Base-by-base conservation (phyloP, 768 basidiomycete genomes). In the Mycena pura region DNA sequence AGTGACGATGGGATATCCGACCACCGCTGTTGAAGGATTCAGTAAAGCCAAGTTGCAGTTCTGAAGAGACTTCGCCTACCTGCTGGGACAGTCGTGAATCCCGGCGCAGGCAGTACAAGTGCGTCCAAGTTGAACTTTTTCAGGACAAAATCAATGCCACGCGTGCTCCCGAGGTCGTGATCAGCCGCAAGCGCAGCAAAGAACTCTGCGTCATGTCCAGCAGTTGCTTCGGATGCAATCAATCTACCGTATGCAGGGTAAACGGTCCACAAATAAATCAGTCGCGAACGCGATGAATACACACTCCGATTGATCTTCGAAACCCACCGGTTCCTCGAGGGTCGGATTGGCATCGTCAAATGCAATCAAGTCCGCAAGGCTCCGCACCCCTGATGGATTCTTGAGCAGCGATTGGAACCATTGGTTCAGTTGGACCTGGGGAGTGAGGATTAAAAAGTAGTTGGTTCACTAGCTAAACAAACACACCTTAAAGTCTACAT, bases 1-100 rank as follows among this genome's bases (percentile, higher is more conserved):
- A 22, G 88, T 87, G 34, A 88, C 76, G 52, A 88, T 85, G 2
- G 88, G 88, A 64, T 88, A 89, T 8, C 87, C 88, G 5, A 85
- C 84, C 55, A 88, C 82, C 4, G 86, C 88, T 73, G 73, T 68
- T 31, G 19, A 21, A 19, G 53, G 45, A 73, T n/a, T 7, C 13
- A 14, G 15, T 11, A 17, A n/a, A 17, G 47, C 10, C 31, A 34
- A 10, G n/a, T 21, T 7, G 24, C 5, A 17, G 19, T 11, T 25
- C 17, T 15, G 19, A 21, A 4, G 38, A 36, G n/a, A 56, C 8
- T 17, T 15, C 31, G 2, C 68, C 48, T 51, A 79, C 80, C 80
- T 62, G 78, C 76, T 17, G 79, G 80, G 1, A 65, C 66, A n/a
- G 74, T 76, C 7, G 77, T 78, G 27, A 78, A 70, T 17, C 76